Evolutionary conservation across 495 filamentous ascomycete genomes (phyloP).

Genomic region (Copromyces sp.): DNA sequence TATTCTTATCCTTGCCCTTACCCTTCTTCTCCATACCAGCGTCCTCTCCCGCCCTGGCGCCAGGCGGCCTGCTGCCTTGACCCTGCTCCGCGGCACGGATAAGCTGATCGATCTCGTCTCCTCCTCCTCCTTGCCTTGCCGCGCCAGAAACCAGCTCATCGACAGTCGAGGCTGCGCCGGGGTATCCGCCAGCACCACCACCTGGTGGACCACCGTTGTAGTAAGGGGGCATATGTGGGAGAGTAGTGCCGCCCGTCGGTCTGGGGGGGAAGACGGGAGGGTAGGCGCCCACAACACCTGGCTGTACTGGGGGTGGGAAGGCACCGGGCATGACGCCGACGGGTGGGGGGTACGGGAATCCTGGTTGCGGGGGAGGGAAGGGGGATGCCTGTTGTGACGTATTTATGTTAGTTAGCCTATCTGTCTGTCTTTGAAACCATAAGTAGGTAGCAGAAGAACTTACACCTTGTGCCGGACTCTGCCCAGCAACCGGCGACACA

Average conservation of each 20-base stretch:
- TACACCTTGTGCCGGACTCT: conserved; percentile 46
- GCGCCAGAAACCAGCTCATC: conserved; percentile 54
- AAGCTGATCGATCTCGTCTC: conserved; percentile 47
- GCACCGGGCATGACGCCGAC: conserved; percentile 4
- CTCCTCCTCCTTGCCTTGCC: conserved; percentile 22
- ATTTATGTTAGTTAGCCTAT: not conserved
- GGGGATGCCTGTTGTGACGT: conserved; percentile 24
- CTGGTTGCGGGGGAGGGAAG: conserved; percentile 33
- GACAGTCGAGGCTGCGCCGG: conserved; percentile 33
- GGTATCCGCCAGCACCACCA: conserved; percentile 4
- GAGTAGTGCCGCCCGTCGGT: conserved; percentile 22
- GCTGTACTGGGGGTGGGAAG: conserved; percentile 20
- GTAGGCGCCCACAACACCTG: conserved; percentile 25
- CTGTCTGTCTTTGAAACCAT: not conserved
- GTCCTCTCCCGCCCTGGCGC: conserved; percentile 28
- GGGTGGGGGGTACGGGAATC: conserved; percentile 22
- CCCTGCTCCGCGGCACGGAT: conserved; percentile 48
- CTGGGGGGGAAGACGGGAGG: conserved; percentile 22
- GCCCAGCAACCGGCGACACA: conserved; percentile 39
- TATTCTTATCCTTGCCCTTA: conserved; percentile 58
- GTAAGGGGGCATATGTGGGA: conserved; percentile 28
- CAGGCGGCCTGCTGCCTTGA: conserved; percentile 34
- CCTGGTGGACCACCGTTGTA: conserved; percentile 6
- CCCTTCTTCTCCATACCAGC: conserved; percentile 55
- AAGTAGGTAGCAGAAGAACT: conserved; percentile 41